Evolutionary conservation across 768 basidiomycete genomes (phyloP).

Genomic region (Krasilnikovozyma curviuscula): DNA sequence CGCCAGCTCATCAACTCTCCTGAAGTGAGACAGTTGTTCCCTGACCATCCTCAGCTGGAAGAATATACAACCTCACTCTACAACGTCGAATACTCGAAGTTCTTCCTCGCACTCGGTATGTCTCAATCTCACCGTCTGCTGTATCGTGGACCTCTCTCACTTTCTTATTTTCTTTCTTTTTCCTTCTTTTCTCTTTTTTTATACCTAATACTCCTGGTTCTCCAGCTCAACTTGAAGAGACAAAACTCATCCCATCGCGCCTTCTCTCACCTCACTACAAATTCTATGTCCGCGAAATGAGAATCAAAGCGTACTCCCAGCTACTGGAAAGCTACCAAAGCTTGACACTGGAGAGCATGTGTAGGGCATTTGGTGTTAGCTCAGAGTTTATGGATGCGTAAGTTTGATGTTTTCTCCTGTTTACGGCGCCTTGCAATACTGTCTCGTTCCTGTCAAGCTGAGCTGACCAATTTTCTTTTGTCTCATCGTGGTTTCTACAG

Average conservation of each 20-base stretch:
- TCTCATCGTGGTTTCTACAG: conserved; percentile 28
- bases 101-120: conserved; percentile 72
- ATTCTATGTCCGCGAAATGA: conserved; percentile 87
- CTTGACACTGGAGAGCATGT: conserved; percentile 70
- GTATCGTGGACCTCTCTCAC: not conserved
- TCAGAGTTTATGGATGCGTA: conserved; percentile 71
- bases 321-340: conserved; percentile 79
- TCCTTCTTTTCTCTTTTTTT: not conserved
- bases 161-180: not conserved
- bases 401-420: conserved; percentile 22
- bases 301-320: conserved; percentile 79
- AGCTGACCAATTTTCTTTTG: not conserved
- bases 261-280: conserved; percentile 67
- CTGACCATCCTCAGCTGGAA: conserved; percentile 61
- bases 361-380: conserved; percentile 71
- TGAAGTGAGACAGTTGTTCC: conserved; percentile 68
- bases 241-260: conserved; percentile 67
- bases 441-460: not conserved
- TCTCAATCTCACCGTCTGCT: not conserved
- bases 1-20: conserved; percentile 59
- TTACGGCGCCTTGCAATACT: no score
- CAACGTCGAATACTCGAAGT: conserved; percentile 83
- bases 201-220: no score
- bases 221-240: conserved; percentile 73
- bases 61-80: conserved; percentile 73